phyloP scores from a whole-genome alignment of 140 eudicot species.

The Senecio squalidus region DNA sequence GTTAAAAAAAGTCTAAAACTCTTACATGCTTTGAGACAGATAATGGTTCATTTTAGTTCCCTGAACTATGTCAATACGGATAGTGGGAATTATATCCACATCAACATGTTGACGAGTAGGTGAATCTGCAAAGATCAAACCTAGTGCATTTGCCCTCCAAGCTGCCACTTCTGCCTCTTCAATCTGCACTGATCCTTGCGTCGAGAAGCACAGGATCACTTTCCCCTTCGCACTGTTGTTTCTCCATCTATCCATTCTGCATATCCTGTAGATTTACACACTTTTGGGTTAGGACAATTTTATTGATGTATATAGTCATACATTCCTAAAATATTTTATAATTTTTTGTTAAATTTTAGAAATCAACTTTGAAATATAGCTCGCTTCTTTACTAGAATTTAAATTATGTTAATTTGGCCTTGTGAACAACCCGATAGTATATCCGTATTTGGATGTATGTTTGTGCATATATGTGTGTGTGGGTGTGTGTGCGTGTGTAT shows the following conservation, averaged over 20 bases:
- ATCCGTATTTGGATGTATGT: not conserved
- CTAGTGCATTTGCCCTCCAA: slow-evolving; percentile 41
- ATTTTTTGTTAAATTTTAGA: not conserved
- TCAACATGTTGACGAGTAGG: slow-evolving; percentile 44
- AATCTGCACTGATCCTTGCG: slow-evolving; percentile 31
- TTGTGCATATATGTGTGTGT: not conserved
- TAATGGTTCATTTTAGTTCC: slow-evolving; percentile 44
- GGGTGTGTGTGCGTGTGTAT: too few species aligned
- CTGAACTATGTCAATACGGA: slow-evolving; percentile 51
- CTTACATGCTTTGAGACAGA: slow-evolving; percentile 44
- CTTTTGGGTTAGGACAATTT: not conserved
- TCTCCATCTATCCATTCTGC: slow-evolving; percentile 36
- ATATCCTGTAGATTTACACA: slow-evolving; percentile 31
- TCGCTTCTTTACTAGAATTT: not conserved
- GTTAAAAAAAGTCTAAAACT: not conserved
- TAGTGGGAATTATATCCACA: slow-evolving; percentile 52
- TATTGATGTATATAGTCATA: not conserved
- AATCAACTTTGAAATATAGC: slow-evolving; percentile 10
- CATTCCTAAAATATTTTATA: not conserved
- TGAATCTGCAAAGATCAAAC: slow-evolving; percentile 59
- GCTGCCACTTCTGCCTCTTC: slow-evolving; percentile 53
- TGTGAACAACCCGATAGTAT: not conserved
- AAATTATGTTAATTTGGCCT: not conserved
- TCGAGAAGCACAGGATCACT: slow-evolving; percentile 61
- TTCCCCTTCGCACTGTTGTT: slow-evolving; percentile 36